phyloP scores from a whole-genome alignment of 1,284 basidiomycete genomes.

The Ustilago hordei region DNA sequence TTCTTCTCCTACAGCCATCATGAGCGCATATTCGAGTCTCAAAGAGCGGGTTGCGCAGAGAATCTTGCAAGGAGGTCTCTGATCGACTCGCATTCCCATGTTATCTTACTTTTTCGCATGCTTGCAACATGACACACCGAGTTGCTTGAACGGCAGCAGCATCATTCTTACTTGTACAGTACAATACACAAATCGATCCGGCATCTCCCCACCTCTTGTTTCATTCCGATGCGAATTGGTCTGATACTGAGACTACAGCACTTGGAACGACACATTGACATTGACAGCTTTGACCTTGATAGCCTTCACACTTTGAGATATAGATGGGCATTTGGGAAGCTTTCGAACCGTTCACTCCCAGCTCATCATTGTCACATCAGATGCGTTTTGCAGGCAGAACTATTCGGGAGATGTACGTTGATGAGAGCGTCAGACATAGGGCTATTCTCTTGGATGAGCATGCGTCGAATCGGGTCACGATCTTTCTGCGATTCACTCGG shows the following conservation, averaged over 20 bases:
- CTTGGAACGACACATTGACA: not conserved
- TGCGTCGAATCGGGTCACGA: not conserved
- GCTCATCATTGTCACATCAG: not conserved
- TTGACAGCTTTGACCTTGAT: too few species aligned
- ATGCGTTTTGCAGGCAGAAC: not conserved
- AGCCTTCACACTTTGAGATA: too few species aligned
- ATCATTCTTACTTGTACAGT: not conserved
- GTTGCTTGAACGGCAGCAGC: not conserved
- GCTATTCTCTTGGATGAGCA: not conserved
- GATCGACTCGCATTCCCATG: not conserved
- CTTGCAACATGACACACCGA: not conserved
- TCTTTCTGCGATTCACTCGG: not conserved
- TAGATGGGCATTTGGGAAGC: too few species aligned
- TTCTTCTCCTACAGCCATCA: slow-evolving; percentile 54
- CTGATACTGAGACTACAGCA: too few species aligned
- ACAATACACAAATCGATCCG: not conserved
- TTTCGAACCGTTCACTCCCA: too few species aligned
- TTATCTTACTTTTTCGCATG: not conserved
- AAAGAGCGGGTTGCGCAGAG: slow-evolving; percentile 64
- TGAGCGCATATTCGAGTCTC: slow-evolving; percentile 69
- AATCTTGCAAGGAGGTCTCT: slow-evolving; percentile 64
- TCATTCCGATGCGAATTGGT: too few species aligned
- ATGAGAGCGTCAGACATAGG: not conserved
- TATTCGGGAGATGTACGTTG: not conserved
- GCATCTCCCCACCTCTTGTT: not conserved